Conservation (phyloP, 192 early-diverging fungal genomes). For the Mortierella antarctica region DNA sequence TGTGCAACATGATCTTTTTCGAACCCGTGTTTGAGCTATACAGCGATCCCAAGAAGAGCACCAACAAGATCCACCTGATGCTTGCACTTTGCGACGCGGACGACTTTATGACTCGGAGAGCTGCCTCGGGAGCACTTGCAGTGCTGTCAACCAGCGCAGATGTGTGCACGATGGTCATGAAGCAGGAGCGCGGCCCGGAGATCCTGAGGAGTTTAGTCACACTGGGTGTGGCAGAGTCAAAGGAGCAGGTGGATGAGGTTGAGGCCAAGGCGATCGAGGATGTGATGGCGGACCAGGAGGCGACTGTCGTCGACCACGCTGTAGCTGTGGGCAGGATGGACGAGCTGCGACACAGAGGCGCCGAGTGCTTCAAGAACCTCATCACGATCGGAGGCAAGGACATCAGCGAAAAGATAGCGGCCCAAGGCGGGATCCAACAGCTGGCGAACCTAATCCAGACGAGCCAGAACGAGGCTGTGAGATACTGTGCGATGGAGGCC, state of each 20-base stretch:
- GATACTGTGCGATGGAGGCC: slow-evolving; percentile 65
- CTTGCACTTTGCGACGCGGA: slow-evolving; percentile 90
- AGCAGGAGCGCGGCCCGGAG: slow-evolving; percentile 65
- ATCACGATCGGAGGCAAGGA: slow-evolving; percentile 58
- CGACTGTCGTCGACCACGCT: slow-evolving; percentile 34
- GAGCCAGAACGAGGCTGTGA: slow-evolving; percentile 59
- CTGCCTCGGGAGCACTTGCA: slow-evolving; percentile 88
- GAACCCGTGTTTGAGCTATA: slow-evolving; percentile 84
- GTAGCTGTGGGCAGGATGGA: slow-evolving; percentile 41
- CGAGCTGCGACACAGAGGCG: slow-evolving; percentile 78
- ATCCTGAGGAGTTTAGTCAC: slow-evolving; percentile 64
- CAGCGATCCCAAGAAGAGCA: slow-evolving; percentile 58
- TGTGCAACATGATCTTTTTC: slow-evolving; percentile 95
- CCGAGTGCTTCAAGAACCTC: slow-evolving; percentile 79
- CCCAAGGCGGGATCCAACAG: slow-evolving; percentile 55
- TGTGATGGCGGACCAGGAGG: slow-evolving; percentile 50
- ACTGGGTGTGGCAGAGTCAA: slow-evolving; percentile 41
- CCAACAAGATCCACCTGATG: slow-evolving; percentile 78
- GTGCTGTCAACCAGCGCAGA: slow-evolving; percentile 72
- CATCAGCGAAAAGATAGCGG: slow-evolving; percentile 58
- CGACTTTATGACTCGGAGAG: slow-evolving; percentile 83
- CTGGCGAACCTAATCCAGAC: slow-evolving; percentile 62
- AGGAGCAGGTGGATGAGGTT: slow-evolving; percentile 21
- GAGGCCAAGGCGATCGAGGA: slow-evolving; percentile 55
- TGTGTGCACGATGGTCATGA: slow-evolving; percentile 67